Evolutionary conservation across 2,329 filamentous ascomycete species (phyloP).

Genomic region (Leptographium galeiforme): DNA sequence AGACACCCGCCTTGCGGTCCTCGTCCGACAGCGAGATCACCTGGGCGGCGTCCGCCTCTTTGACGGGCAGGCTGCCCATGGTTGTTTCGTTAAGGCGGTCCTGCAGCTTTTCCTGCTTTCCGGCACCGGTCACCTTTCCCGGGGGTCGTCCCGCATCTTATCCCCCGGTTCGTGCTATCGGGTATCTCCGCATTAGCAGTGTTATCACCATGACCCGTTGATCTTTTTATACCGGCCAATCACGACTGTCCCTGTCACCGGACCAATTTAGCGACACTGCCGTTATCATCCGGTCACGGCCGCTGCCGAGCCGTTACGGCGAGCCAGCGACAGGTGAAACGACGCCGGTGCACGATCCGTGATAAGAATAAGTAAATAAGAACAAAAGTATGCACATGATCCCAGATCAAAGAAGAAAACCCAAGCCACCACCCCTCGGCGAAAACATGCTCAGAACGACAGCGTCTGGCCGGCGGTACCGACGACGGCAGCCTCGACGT

Average conservation of each 20-base stretch:
- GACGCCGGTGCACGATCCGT: no score
- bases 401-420: neutral
- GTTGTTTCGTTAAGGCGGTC: neutral
- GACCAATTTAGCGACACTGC: neutral
- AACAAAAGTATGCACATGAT: neutral
- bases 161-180: no score
- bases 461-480: slow-evolving; percentile 25
- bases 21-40: neutral
- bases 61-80: neutral
- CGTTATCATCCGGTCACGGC: no score
- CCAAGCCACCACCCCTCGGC: neutral
- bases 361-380: no score
- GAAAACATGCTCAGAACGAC: slow-evolving; percentile 14
- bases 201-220: neutral
- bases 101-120: neutral
- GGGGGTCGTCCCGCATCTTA: no score
- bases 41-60: neutral
- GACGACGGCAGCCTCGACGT: slow-evolving; percentile 29
- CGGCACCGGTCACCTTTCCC: no score
- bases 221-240: neutral
- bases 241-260: neutral
- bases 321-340: no score
- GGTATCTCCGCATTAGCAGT: neutral
- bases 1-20: slow-evolving; percentile 1
- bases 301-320: no score